phyloP scores from a whole-genome alignment of 23 red algal species.

The Agarophyton chilense region DNA sequence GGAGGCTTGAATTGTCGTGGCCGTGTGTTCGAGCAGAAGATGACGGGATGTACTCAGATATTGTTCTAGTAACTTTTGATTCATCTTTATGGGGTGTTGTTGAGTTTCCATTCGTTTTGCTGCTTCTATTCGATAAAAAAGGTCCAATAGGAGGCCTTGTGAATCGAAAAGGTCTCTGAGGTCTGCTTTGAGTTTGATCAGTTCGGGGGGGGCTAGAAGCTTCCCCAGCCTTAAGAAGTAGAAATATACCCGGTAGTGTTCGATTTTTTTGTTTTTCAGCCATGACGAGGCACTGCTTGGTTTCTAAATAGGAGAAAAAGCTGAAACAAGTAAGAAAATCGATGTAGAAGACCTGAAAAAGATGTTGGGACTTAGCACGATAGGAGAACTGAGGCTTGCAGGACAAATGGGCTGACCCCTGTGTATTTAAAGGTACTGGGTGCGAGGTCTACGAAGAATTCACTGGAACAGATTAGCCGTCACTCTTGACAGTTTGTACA shows the following conservation, averaged over 20 bases:
- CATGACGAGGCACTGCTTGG: background rate
- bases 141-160: background rate
- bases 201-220: background rate
- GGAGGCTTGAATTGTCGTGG: background rate
- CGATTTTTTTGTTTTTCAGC: background rate
- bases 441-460: background rate
- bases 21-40: background rate
- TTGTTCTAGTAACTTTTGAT: conserved; percentile 2
- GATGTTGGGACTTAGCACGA: too few relatives aligned
- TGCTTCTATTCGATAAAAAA: background rate
- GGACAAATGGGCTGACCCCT: too few relatives aligned
- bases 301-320: too few relatives aligned
- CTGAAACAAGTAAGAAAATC: too few relatives aligned
- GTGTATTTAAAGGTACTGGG: too few relatives aligned
- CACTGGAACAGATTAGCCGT: background rate
- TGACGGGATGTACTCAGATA: background rate
- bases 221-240: background rate
- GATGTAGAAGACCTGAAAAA: too few relatives aligned
- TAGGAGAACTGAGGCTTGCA: too few relatives aligned
- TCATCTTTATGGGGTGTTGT: background rate
- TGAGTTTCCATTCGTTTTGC: background rate
- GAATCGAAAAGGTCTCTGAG: background rate
- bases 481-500: too few relatives aligned
- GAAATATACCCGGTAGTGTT: background rate
- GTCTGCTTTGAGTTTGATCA: background rate